Conservation (phyloP, 495 filamentous ascomycete species). For the Trichocladium uniseriatum region DNA sequence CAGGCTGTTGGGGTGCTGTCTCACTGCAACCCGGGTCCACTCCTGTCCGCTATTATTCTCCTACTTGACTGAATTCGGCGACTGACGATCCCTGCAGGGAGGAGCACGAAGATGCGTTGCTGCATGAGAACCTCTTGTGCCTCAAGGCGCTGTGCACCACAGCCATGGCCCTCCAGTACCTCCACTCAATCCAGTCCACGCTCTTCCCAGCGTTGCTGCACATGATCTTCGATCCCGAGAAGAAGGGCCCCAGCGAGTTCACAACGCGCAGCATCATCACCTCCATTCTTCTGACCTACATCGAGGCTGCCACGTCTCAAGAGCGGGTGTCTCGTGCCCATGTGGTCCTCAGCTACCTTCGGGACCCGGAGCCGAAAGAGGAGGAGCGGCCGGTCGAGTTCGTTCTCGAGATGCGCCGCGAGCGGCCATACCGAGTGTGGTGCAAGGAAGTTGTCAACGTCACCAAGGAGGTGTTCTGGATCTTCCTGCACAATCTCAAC, state of each 20-base stretch:
- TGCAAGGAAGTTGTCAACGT: conserved; percentile 84
- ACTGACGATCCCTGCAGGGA: conserved; percentile 49
- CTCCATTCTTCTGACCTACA: conserved; percentile 75
- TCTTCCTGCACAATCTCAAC: conserved; percentile 90
- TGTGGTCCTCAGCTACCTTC: conserved; percentile 65
- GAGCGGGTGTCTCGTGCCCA: conserved; percentile 53
- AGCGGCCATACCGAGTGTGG: conserved; percentile 87
- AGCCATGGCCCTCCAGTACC: conserved; percentile 66
- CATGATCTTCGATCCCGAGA: conserved; percentile 93
- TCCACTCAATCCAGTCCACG: conserved; percentile 66
- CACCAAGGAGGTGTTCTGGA: conserved; percentile 99
- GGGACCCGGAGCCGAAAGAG: conserved; percentile 69
- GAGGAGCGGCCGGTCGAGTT: conserved; percentile 69
- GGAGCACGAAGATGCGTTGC: conserved; percentile 88
- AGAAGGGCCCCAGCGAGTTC: conserved; percentile 94
- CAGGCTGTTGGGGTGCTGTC: not conserved
- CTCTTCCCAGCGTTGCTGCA: conserved; percentile 80
- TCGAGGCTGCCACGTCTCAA: conserved; percentile 46
- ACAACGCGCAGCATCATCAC: conserved; percentile 83
- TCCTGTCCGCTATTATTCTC: not conserved
- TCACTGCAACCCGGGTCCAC: not conserved
- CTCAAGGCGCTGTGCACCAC: conserved; percentile 93
- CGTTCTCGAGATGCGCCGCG: conserved; percentile 77
- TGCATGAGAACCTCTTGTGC: conserved; percentile 88
- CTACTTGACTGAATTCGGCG: not conserved